Base-by-base conservation (phyloP, 2,329 filamentous ascomycete species). In the Rhinocladiella similis region DNA sequence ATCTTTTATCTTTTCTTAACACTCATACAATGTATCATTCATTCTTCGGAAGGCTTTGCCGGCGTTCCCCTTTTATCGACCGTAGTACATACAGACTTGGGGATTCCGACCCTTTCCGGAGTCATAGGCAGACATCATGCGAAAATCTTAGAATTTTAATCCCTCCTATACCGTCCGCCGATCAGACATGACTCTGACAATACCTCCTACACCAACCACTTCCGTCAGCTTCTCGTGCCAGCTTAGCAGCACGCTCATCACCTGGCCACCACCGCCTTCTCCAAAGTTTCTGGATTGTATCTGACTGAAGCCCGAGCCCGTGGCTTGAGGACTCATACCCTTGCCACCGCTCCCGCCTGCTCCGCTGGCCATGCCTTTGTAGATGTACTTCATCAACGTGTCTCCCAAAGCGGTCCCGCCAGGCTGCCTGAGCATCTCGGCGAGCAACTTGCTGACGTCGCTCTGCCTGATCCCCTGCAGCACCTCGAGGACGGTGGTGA, bases 141-240 rank as follows among this genome's bases (percentile, higher is more conserved):
- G 6, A 13, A 41, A 38, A 5, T 4, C 29, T 7, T 7, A 35
- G 14, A 35, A 38, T 16, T 14, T 38, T 13, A 10, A 13, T 10
- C 5, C 5, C n/a, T 38, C n/a, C 45, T 77, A 96, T 66, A 95
- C 93, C 67, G 89, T 94, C 69, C 94, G 87, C 78, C 93, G 90
- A 79, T 99, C 94, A 41, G 91, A 94, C 92, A 99, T 97, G 64
- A 91, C 91, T 67, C 94, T 85, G 61, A 91, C 90, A 75, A 99
- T 94, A 73, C 89, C 97, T 43, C 94, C 94, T 65, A 91, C 80
- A 20, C 94, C 94, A 36, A 91, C 90, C 68, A 97, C 86, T 69
- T 99, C 94, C 3, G 97, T 91, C 61, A 97, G 83, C 83, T 97
- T 99, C 80, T 99, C 94, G 72, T 99, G 94, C 94, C 94, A 99